Conservation (phyloP, 2,329 filamentous ascomycete genomes). For the Hypoxylon sp. region DNA sequence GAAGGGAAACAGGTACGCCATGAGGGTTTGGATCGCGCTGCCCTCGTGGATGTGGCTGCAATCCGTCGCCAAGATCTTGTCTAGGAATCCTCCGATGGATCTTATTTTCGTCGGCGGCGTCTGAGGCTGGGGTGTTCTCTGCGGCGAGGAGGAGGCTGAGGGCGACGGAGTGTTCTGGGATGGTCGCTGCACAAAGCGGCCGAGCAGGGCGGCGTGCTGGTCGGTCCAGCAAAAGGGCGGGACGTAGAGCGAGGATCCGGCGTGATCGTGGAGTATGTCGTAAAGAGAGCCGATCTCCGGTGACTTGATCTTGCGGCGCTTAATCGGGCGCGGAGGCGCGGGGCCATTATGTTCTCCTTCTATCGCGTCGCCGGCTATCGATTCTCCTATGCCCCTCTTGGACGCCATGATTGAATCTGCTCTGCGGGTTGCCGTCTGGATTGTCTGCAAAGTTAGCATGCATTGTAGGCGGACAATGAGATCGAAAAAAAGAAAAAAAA, state of each 20-base stretch:
- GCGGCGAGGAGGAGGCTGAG: constrained; percentile 47
- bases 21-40: constrained; percentile 53
- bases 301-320: constrained; percentile 44
- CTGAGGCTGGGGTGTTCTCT: constrained; percentile 42
- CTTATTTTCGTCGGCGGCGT: constrained; percentile 54
- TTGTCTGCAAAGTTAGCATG: constrained; percentile 5
- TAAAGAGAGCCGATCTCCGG: constrained; percentile 60
- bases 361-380: neutral
- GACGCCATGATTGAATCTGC: neutral
- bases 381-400: neutral
- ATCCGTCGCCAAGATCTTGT: constrained; percentile 50
- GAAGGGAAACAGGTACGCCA: constrained; percentile 54
- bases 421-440: neutral
- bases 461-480: neutral
- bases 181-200: constrained; percentile 54
- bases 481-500: neutral
- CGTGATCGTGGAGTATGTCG: constrained; percentile 59
- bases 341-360: neutral
- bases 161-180: constrained; percentile 54
- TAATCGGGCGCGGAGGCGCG: neutral
- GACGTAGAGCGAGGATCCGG: constrained; percentile 57
- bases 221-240: constrained; percentile 66
- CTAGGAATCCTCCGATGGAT: constrained; percentile 55
- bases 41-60: constrained; percentile 48
- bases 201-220: constrained; percentile 57